Conservation (phyloP, 306 rosid genomes). For the Nissolia schottii region DNA sequence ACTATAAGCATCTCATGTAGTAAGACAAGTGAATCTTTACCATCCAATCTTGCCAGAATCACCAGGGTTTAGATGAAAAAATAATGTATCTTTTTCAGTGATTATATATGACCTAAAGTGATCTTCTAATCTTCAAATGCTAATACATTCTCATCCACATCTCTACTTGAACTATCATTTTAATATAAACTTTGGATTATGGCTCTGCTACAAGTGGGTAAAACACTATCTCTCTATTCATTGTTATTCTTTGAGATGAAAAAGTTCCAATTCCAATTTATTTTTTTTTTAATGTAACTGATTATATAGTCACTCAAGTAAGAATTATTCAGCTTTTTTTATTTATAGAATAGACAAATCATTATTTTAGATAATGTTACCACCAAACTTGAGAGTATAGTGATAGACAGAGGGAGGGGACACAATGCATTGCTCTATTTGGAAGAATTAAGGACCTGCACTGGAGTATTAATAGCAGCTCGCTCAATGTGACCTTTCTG, state of each 20-base stretch:
- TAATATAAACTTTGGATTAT: neutral
- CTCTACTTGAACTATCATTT: no score
- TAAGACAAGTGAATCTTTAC: no score
- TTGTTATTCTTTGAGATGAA: neutral
- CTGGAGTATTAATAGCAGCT: slow-evolving; percentile 97
- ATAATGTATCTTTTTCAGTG: neutral
- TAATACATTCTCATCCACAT: no score
- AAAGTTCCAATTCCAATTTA: neutral
- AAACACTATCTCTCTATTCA: slow-evolving; percentile 6
- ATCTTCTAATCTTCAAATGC: neutral
- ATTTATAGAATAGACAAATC: neutral
- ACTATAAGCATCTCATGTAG: no score
- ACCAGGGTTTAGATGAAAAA: neutral
- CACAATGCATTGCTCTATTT: slow-evolving; percentile 4
- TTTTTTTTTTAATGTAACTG: neutral
- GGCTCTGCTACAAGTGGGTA: neutral
- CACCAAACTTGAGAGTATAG: neutral
- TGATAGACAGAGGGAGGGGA: neutral
- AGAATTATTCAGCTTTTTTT: neutral
- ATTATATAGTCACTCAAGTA: neutral
- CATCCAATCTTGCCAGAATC: neutral
- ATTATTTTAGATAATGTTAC: neutral
- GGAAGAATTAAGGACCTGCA: slow-evolving; percentile 58
- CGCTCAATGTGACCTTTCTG: slow-evolving; percentile 91
- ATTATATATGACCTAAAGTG: neutral